These are phyloP conservation scores for Beauveria rudraprayagi DNA, from an alignment of 2,329 filamentous ascomycete species.

Conservation along the genomic window DNA sequence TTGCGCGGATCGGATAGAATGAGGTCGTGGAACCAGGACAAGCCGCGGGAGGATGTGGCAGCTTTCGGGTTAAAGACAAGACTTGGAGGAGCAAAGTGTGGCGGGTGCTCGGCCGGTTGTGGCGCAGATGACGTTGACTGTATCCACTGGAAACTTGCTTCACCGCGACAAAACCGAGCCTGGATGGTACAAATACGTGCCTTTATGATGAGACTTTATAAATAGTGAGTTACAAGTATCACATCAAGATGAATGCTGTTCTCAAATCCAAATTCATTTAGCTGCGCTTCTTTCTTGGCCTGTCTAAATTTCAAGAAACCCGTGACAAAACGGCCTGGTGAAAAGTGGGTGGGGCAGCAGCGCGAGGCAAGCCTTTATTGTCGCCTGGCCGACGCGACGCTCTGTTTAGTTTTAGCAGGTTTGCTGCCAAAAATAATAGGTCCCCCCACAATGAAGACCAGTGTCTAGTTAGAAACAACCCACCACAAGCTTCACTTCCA, in stretches of 20 bases:
- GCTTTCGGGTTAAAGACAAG: background rate
- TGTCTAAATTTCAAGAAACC: background rate
- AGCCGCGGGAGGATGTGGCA: background rate
- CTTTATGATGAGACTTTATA: no score
- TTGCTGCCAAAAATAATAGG: slow-evolving; percentile 6
- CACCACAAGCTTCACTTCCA: no score
- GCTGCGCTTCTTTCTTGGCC: background rate
- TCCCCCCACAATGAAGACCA: background rate
- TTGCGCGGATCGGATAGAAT: background rate
- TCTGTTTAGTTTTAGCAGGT: slow-evolving; percentile 6
- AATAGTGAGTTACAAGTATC: no score
- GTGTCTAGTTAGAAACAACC: background rate
- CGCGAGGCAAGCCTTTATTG: slow-evolving; percentile 14
- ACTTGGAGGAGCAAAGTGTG: background rate
- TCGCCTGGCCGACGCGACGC: slow-evolving; percentile 23
- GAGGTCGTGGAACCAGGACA: background rate
- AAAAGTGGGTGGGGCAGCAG: background rate
- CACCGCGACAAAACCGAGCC: background rate
- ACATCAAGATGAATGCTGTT: no score
- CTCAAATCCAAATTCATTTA: background rate
- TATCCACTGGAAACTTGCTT: background rate
- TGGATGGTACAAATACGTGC: background rate
- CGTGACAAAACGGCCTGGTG: background rate
- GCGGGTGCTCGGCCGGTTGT: background rate
- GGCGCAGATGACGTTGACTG: slow-evolving; percentile 12